Evolutionary conservation across 768 basidiomycete genomes (phyloP), one percentile per base, ranked within the genome.

Genomic region (Rhizopogon rudus): DNA sequence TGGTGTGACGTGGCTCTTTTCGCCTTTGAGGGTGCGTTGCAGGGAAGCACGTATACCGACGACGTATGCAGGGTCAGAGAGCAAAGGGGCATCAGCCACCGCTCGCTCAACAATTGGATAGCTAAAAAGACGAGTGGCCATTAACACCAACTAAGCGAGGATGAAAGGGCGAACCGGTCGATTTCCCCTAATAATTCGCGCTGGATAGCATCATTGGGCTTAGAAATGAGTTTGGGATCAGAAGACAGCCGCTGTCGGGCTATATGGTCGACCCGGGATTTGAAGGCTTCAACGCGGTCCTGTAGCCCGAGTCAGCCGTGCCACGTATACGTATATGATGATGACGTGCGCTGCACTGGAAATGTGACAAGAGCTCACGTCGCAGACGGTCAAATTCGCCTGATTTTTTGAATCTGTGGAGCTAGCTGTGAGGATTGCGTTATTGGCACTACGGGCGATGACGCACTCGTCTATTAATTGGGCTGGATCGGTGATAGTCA

Each of bases 371-470:
- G 22, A 91, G 71, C 67, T 89, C 82, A 49, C 81, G 79, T 48
- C 88, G 78, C 58, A 89, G 65, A 22, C 84, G 81, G 60, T 90
- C 87, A 60, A 88, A 89, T 70, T 90, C 86, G 29, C 87, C 88
- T 10, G 86, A 87, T 62, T 84, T 85, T 69, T 90, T 89, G 74
- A 88, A 90, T 61, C 88, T 90, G 43, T 33, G 35, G 40, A 16
- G n/a, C 25, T 40, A 35, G 14, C 13, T 49, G 3, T 49, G 14
- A 37, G 48, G 16, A n/a, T 37, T 3, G 39, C 14, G 16, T n/a
- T 16, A 10, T 14, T 37, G 33, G 17, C 13, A 5, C 44, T 25
- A 43, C 12, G 52, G 40, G 37, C 31, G 31, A 17, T 44, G 44
- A 63, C 76, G 63, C 63, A 86, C 87, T 84, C 86, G 65, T 83